Percentiles rank a stretch among this genome's conserved stretches.
Evolutionary conservation across 2,329 filamentous ascomycete species (phyloP).

Genomic region (Thyridium curvatum): DNA sequence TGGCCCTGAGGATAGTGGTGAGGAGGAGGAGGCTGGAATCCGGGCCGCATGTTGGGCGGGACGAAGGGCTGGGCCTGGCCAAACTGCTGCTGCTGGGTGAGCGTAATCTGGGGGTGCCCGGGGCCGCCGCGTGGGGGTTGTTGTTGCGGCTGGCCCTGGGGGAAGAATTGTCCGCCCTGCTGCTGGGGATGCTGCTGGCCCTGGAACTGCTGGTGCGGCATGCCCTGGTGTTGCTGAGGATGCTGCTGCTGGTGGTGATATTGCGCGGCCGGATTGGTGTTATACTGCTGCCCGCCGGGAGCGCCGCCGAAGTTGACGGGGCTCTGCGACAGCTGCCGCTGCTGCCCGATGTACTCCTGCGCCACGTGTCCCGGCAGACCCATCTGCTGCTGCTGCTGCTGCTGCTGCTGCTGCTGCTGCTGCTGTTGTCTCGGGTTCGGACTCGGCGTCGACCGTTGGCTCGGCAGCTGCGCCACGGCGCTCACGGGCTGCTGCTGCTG

Average conservation of each 20-base stretch:
- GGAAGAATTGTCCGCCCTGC: background rate
- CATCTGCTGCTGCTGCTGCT: background rate
- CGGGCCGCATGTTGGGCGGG: background rate
- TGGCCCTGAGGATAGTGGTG: slow-evolving; percentile 5
- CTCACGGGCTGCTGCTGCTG: slow-evolving; percentile 2
- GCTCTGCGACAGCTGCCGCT: too few species aligned
- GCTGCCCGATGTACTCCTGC: too few species aligned
- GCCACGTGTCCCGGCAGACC: background rate
- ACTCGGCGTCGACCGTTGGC: slow-evolving; percentile 4
- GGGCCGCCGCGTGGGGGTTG: too few species aligned
- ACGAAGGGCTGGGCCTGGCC: background rate
- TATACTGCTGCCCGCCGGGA: too few species aligned
- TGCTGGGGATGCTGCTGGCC: too few species aligned
- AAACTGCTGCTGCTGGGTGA: background rate
- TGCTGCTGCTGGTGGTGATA: slow-evolving; percentile 1
- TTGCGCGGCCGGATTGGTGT: too few species aligned
- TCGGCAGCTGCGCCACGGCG: background rate
- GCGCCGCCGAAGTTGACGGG: background rate
- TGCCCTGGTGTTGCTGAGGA: too few species aligned
- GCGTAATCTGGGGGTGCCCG: too few species aligned
- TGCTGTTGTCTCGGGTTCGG: slow-evolving; percentile 1
- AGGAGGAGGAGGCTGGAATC: too few species aligned
- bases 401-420: slow-evolving; percentile 5
- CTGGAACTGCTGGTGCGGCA: too few species aligned
- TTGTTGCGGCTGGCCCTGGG: background rate